phyloP scores from a whole-genome alignment of 257 asterid species.

The Catharanthus roseus region DNA sequence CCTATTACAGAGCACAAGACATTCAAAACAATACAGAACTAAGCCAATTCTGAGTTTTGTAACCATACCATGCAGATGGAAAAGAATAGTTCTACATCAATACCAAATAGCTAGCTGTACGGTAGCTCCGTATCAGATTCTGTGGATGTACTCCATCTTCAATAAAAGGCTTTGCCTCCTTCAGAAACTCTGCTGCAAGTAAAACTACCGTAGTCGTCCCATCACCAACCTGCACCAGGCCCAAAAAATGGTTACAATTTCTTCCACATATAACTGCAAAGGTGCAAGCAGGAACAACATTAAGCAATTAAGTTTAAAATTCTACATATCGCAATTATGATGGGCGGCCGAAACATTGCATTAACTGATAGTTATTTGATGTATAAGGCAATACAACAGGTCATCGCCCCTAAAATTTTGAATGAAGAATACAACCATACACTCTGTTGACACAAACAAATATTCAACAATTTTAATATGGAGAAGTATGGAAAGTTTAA shows the following conservation, averaged over 20 bases:
- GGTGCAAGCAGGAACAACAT: not conserved
- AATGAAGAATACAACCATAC: not conserved
- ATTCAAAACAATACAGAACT: not conserved
- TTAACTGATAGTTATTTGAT: not conserved
- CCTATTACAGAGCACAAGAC: constrained; percentile 29
- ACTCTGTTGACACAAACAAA: not conserved
- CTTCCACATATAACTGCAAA: not conserved
- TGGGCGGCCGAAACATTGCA: not conserved
- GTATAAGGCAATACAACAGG: not conserved
- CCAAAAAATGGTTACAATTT: constrained; percentile 11
- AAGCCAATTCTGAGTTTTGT: constrained; percentile 13
- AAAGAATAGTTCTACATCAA: not conserved
- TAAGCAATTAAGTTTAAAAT: not conserved
- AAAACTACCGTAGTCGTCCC: constrained; percentile 98
- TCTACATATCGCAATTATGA: not conserved
- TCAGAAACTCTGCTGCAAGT: constrained; percentile 92
- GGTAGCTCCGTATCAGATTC: constrained; percentile 82
- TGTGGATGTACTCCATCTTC: constrained; percentile 99
- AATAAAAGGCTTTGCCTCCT: constrained; percentile 95
- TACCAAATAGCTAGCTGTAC: constrained; percentile 82
- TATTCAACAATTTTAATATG: not conserved
- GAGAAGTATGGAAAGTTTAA: not conserved
- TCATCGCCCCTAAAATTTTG: not conserved
- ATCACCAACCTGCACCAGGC: constrained; percentile 81
- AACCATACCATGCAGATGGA: constrained; percentile 6